A percentile compares a stretch with the other conserved stretches of the same genome.
Evolutionary conservation across 78 protist species (phyloP).

Genomic region (Dictyostelium citrinum): DNA sequence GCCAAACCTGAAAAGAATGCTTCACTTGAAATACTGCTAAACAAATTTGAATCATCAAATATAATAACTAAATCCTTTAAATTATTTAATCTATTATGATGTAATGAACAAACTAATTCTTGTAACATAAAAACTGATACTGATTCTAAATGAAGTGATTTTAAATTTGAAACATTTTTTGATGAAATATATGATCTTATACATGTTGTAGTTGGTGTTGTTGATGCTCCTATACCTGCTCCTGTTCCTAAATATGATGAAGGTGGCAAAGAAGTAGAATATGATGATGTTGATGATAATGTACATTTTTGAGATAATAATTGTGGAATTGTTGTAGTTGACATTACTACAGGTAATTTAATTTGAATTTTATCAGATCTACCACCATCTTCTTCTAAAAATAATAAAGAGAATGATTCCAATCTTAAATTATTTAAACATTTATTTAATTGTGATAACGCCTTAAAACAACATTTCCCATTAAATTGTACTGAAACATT

Average conservation of each 20-base stretch:
- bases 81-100: background rate
- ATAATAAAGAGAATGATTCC: background rate
- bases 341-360: background rate
- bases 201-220: background rate
- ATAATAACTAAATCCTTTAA: background rate
- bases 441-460: background rate
- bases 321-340: background rate
- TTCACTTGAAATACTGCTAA: background rate
- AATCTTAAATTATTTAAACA: background rate
- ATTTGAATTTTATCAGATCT: background rate
- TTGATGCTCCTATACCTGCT: background rate
- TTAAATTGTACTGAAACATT: background rate
- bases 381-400: conserved; percentile 3
- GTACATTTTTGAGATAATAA: background rate
- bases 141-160: conserved; percentile 2
- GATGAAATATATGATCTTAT: conserved; percentile 1
- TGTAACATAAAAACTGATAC: background rate
- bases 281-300: background rate
- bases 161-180: background rate
- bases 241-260: background rate
- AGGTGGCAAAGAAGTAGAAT: background rate
- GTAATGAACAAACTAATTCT: background rate
- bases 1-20: background rate
- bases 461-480: background rate
- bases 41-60: conserved; percentile 3